Base-by-base conservation (phyloP, 495 filamentous ascomycete genomes). In the Annulohypoxylon nitens region DNA sequence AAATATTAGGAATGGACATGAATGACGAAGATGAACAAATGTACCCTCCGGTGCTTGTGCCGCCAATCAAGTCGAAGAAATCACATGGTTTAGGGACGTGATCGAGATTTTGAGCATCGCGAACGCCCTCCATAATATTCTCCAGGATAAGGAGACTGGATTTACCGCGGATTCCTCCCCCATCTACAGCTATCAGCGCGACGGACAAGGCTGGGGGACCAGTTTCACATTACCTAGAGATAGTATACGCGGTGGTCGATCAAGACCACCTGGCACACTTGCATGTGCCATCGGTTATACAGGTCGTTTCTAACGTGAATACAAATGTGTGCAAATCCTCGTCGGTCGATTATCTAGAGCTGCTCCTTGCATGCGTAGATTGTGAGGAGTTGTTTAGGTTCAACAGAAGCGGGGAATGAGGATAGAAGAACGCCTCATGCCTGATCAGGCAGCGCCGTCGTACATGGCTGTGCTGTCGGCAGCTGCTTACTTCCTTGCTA, bases 11-110 rank as follows among this genome's bases (percentile, higher is more conserved):
- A 50, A 23, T 2, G 0, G 6, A 10, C 10, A 18, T 20, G 10
- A 54, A 5, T 11, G 8, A 54, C 0, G 50, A 5, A 14, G 4
- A 10, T 54, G 50, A n/a, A 26, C n/a, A 7, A 14, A 2, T n/a
- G 11, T 54, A 54, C 50, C 50, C 50, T 11, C 50, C 50, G 10
- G 50, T 54, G 50, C 50, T 54, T 11, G 50, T 54, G 9, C 50
- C 50, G 0, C 50, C 50, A n/a, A 54, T 54, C 23, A 54, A 6
- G 23, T 54, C 50, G 23, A 54, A 54, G 2, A 12, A 0, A 1
- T 54, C 50, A 12, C 25, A 54, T 33, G 50, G 50, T 33, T 54
- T 54, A 1, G 45, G 45, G 16, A 50, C 18, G n/a, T 23, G 45
- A 23, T 50, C 45, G 2, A 50, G 45, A 50, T 11, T 6, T 14